These are phyloP conservation scores for Sporothrix luriei DNA, from an alignment of 2,329 filamentous ascomycete species.

Conservation along the genomic window DNA sequence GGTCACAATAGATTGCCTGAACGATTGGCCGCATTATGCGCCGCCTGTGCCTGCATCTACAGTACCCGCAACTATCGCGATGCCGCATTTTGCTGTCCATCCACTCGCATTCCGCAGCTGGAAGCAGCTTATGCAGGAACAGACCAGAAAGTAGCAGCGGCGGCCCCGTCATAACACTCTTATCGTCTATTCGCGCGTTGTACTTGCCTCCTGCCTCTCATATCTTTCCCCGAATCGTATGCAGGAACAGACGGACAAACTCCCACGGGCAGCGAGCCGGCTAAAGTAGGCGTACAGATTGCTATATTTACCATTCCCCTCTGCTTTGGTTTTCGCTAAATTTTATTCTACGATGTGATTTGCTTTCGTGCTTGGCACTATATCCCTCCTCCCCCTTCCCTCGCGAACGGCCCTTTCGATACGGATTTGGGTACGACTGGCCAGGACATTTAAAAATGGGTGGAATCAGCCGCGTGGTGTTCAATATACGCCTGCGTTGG, in stretches of 20 bases:
- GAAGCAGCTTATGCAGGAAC: not conserved
- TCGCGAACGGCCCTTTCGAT: not conserved
- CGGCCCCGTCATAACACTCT: not conserved
- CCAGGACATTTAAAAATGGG: not conserved
- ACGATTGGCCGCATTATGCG: not conserved
- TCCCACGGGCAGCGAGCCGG: not conserved
- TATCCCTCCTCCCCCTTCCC: not conserved
- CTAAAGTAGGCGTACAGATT: not conserved
- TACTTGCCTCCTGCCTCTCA: not conserved
- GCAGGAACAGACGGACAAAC: not conserved
- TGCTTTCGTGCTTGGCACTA: not conserved
- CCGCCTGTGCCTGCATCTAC: not conserved
- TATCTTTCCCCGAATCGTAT: not conserved
- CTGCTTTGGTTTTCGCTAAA: constrained; percentile 3
- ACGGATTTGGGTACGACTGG: not conserved
- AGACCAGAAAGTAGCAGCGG: not conserved
- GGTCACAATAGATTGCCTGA: not conserved
- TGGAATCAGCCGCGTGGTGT: constrained; percentile 9
- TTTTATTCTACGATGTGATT: constrained; percentile 11
- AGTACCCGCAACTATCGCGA: not conserved
- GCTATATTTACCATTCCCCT: not conserved
- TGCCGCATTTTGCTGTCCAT: not conserved
- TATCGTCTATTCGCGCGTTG: not conserved
- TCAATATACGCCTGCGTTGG: not conserved
- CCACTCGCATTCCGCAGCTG: not conserved